These are phyloP conservation scores for Naganishia liquefaciens DNA, from an alignment of 1,284 basidiomycete species.

Conservation along the genomic window DNA sequence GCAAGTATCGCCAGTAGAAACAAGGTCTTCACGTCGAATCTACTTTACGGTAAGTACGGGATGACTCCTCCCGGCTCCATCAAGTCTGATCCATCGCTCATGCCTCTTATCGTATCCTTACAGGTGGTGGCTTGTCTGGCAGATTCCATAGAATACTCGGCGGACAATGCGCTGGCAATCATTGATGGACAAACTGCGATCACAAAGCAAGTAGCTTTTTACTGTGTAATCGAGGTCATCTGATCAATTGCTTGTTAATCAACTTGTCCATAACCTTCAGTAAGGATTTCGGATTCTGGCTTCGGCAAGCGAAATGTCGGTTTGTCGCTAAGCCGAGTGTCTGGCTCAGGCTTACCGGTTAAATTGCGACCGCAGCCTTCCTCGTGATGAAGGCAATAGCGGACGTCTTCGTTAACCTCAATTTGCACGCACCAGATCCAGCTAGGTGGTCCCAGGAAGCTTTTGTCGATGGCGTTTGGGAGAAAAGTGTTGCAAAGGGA, in stretches of 20 bases:
- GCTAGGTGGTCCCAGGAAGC: not conserved
- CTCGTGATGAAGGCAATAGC: not conserved
- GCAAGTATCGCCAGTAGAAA: too few species aligned
- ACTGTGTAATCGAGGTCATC: not conserved
- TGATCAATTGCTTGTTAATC: not conserved
- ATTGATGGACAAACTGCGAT: not conserved
- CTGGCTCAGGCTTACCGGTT: too few species aligned
- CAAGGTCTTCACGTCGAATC: not conserved
- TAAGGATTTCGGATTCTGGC: constrained; percentile 6
- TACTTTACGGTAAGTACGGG: constrained; percentile 7
- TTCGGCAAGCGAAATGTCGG: constrained; percentile 1
- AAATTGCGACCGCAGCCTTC: not conserved
- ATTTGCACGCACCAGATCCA: not conserved
- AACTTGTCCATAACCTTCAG: not conserved
- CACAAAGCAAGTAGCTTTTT: not conserved
- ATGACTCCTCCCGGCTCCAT: too few species aligned
- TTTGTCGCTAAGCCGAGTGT: not conserved
- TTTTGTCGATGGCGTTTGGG: not conserved
- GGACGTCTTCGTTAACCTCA: not conserved
- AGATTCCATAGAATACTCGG: constrained; percentile 12
- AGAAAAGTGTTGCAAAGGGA: not conserved
- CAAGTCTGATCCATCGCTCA: too few species aligned
- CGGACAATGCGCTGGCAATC: not conserved
- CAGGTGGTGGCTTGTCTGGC: constrained; percentile 10
- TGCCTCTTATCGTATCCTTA: too few species aligned